Percentiles rank a stretch among this genome's conserved stretches.
Conservation (phyloP, 208 protist species). For the Trypanosoma platydactyli region DNA sequence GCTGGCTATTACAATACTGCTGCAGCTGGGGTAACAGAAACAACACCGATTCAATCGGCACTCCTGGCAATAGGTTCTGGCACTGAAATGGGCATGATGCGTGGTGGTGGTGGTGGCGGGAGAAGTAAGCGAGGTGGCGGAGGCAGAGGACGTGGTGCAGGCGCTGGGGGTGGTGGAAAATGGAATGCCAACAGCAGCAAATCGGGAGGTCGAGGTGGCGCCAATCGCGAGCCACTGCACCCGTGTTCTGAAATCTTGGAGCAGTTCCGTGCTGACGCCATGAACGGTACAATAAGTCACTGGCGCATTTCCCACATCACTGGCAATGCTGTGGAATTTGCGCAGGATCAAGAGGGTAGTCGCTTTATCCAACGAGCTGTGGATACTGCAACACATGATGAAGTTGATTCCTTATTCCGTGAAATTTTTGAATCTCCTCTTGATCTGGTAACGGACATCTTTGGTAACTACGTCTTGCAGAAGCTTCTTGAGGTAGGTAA, state of each 20-base stretch:
- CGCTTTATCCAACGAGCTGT: slow-evolving; percentile 97
- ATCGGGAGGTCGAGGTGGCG: slow-evolving; percentile 15
- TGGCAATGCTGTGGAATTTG: slow-evolving; percentile 94
- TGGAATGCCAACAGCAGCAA: slow-evolving; percentile 7
- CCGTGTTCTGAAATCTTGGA: slow-evolving; percentile 67
- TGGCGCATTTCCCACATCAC: slow-evolving; percentile 87
- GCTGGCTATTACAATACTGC: slow-evolving; percentile 28
- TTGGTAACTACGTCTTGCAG: slow-evolving; percentile 99
- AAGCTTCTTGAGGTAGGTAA: slow-evolving; percentile 98
- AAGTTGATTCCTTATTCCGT: slow-evolving; percentile 89
- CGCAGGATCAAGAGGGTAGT: slow-evolving; percentile 97
- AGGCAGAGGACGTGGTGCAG: slow-evolving; percentile 33
- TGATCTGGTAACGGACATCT: slow-evolving; percentile 96
- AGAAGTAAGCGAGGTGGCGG: slow-evolving; percentile 24
- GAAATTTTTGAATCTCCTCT: slow-evolving; percentile 92
- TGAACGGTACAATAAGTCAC: slow-evolving; percentile 29
- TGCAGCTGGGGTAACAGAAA: slow-evolving; percentile 5
- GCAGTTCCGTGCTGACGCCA: slow-evolving; percentile 60
- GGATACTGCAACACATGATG: slow-evolving; percentile 77
- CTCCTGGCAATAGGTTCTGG: slow-evolving; percentile 21
- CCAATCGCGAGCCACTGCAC: slow-evolving; percentile 29
- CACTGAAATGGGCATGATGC: slow-evolving; percentile 10
- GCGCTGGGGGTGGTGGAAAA: slow-evolving; percentile 13
- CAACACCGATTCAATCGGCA: slow-evolving; percentile 26
- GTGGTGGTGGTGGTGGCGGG: slow-evolving; percentile 14